Conservation (phyloP, 306 rosid species). For the Rosa rugosa region DNA sequence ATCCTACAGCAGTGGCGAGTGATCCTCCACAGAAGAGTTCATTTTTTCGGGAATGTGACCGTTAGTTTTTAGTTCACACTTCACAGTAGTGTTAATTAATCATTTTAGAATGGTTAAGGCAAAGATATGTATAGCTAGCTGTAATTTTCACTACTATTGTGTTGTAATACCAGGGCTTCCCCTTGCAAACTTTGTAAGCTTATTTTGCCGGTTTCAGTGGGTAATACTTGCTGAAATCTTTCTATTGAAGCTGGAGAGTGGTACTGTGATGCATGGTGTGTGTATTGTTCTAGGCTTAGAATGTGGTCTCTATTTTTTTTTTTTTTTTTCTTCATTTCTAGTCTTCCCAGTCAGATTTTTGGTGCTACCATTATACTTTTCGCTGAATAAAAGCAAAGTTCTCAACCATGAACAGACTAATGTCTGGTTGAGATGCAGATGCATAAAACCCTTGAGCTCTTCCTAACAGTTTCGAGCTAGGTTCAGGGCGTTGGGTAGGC, state of each 20-base stretch:
- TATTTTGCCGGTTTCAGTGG: not conserved
- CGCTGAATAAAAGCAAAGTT: too few relatives aligned
- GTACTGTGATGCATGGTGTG: not conserved
- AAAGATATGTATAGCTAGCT: slow-evolving; percentile 4
- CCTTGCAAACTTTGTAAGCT: not conserved
- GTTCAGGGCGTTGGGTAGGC: too few relatives aligned
- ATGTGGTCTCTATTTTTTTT: too few relatives aligned
- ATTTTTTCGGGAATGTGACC: not conserved
- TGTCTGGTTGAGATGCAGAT: too few relatives aligned
- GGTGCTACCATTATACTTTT: too few relatives aligned
- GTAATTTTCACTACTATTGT: slow-evolving; percentile 1
- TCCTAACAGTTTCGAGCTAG: too few relatives aligned
- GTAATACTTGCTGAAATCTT: not conserved
- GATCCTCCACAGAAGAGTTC: not conserved
- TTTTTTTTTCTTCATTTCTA: too few relatives aligned
- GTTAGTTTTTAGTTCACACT: not conserved
- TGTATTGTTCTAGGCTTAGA: not conserved
- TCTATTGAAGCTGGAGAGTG: not conserved
- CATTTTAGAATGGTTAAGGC: slow-evolving; percentile 8
- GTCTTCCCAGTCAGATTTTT: too few relatives aligned
- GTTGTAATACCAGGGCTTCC: not conserved
- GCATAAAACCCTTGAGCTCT: too few relatives aligned
- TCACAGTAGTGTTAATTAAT: not conserved
- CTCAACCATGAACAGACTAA: too few relatives aligned
- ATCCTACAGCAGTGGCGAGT: not conserved